A percentile compares a stretch with the other conserved stretches of the same genome.
These are phyloP conservation scores for Dichotomocladium elegans DNA, from an alignment of 371 early-diverging fungal species.

Conservation along the genomic window DNA sequence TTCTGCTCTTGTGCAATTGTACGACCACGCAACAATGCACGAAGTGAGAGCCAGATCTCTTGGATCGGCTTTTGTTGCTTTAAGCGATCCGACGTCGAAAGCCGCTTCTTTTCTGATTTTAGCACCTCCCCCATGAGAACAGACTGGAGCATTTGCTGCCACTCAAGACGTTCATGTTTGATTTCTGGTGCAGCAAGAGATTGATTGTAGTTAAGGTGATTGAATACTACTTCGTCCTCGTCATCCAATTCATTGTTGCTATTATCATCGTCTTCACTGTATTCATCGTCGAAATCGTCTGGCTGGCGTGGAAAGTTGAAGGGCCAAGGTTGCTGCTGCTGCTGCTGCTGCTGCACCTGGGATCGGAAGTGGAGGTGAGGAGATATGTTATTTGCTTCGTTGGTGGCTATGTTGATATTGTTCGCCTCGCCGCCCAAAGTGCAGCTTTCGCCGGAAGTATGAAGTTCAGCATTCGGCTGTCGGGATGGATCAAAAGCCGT, in stretches of 20 bases:
- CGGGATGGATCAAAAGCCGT: not conserved
- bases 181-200: slow-evolving; percentile 47
- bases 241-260: slow-evolving; percentile 25
- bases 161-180: slow-evolving; percentile 70
- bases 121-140: slow-evolving; percentile 84
- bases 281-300: slow-evolving; percentile 3
- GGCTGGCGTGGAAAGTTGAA: slow-evolving; percentile 7
- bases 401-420: not conserved
- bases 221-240: slow-evolving; percentile 29
- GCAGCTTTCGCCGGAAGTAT: no score
- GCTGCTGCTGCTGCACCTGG: not conserved
- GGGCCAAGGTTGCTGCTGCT: slow-evolving; percentile 14
- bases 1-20: slow-evolving; percentile 63
- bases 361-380: not conserved
- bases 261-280: slow-evolving; percentile 24
- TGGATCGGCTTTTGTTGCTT: slow-evolving; percentile 50
- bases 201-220: slow-evolving; percentile 34
- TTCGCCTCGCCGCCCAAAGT: not conserved
- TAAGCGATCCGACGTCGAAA: slow-evolving; percentile 54
- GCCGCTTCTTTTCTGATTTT: slow-evolving; percentile 75
- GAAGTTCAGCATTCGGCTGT: no score
- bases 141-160: slow-evolving; percentile 84
- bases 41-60: slow-evolving; percentile 76
- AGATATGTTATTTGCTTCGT: no score
- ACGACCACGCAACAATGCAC: slow-evolving; percentile 64